A percentile compares a stretch with the other conserved stretches of the same genome.
Evolutionary conservation across 345 rosid species (phyloP).

Genomic region (Bruguiera sexangula): DNA sequence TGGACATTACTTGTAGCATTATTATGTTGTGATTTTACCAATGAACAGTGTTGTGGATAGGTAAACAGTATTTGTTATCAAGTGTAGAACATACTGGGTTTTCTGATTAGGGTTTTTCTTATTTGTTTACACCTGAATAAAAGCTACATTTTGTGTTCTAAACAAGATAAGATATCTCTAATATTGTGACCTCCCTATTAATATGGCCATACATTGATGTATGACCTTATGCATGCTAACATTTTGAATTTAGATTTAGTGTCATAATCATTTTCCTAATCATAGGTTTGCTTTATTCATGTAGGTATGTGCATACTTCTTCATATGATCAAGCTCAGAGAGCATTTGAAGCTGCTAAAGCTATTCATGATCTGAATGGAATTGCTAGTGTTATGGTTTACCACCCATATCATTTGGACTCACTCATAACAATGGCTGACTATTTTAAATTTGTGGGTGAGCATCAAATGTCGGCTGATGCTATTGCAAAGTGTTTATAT

Average conservation of each 20-base stretch:
- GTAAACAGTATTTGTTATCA: no score
- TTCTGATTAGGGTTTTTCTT: no score
- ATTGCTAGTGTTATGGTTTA: slow-evolving; percentile 60
- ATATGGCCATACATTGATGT: background rate
- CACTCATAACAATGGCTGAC: slow-evolving; percentile 90
- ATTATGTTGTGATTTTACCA: background rate
- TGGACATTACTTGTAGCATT: background rate
- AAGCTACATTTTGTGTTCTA: no score
- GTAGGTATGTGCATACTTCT: slow-evolving; percentile 55
- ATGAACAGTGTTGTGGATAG: no score
- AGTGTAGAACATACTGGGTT: no score
- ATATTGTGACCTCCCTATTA: background rate
- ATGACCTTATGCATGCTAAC: background rate
- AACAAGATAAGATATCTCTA: background rate
- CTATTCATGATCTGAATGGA: slow-evolving; percentile 76
- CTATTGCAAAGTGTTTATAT: slow-evolving; percentile 71
- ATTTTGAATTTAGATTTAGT: background rate
- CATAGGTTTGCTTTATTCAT: slow-evolving; percentile 6
- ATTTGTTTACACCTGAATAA: no score
- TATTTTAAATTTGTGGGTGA: slow-evolving; percentile 80
- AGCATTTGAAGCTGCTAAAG: slow-evolving; percentile 77
- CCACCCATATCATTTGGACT: slow-evolving; percentile 83
- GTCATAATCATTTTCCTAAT: slow-evolving; percentile 1
- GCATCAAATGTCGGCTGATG: slow-evolving; percentile 83
- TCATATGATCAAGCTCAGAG: slow-evolving; percentile 71